Percentiles rank a stretch among this genome's conserved stretches.
Evolutionary conservation across 257 asterid species (phyloP).

Genomic region (Jacaranda mimosifolia): DNA sequence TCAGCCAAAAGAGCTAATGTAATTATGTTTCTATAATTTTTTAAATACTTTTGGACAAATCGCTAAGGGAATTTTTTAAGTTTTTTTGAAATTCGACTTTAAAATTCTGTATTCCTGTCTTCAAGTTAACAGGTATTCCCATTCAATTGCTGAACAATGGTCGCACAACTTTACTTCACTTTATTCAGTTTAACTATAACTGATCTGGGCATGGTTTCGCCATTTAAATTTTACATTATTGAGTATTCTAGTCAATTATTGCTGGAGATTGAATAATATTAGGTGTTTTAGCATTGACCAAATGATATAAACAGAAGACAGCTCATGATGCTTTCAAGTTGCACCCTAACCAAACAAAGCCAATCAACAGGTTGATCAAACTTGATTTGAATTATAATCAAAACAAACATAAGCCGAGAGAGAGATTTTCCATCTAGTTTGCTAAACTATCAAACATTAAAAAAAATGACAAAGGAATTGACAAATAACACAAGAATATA

Average conservation of each 20-base stretch:
- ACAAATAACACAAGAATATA: conserved; percentile 24
- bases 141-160: neutral
- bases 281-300: conserved; percentile 21
- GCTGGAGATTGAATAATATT: neutral
- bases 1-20: neutral
- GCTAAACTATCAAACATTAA: neutral
- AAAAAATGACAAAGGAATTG: neutral
- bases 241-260: neutral
- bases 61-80: neutral
- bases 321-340: neutral
- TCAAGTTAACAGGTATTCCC: neutral
- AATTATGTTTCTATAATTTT: neutral
- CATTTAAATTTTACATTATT: neutral
- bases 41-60: neutral
- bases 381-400: neutral
- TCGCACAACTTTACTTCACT: neutral
- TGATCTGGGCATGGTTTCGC: too few species aligned
- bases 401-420: neutral
- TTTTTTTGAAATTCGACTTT: too few species aligned
- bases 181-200: too few species aligned
- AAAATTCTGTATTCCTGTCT: too few species aligned
- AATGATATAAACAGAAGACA: neutral
- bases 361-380: conserved; percentile 5
- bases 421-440: neutral
- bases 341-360: neutral